Percentiles rank a stretch among this genome's conserved stretches.
Evolutionary conservation across 2,329 filamentous ascomycete genomes (phyloP).

Genomic region (Ceratocystis cubensis): DNA sequence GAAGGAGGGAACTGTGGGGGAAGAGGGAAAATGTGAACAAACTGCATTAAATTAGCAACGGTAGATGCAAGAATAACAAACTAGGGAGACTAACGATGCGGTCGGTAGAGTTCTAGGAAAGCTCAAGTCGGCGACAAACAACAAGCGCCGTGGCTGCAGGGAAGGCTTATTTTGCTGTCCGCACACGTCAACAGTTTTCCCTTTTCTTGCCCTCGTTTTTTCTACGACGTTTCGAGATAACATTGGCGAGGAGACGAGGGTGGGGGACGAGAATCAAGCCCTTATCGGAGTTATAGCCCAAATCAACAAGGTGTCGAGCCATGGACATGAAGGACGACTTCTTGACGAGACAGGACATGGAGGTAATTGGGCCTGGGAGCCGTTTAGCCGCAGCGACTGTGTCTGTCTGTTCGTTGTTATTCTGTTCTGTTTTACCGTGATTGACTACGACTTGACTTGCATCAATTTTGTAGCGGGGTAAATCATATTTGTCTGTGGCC

Average conservation of each 20-base stretch:
- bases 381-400: background rate
- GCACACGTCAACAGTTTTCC: background rate
- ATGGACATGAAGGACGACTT: too few species aligned
- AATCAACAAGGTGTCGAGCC: too few species aligned
- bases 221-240: background rate
- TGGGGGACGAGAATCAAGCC: background rate
- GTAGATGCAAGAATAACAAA: background rate
- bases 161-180: background rate
- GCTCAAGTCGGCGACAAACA: background rate
- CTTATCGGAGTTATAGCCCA: background rate
- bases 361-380: background rate
- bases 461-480: background rate
- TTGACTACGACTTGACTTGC: background rate
- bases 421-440: background rate
- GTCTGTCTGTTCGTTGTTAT: background rate
- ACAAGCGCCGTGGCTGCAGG: slow-evolving; percentile 2
- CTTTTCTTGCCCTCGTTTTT: background rate
- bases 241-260: background rate
- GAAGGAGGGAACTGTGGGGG: background rate
- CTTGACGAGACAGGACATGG: background rate
- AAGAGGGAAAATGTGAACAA: background rate
- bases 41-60: background rate
- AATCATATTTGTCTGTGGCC: background rate
- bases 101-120: background rate
- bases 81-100: background rate